Evolutionary conservation across 2,329 filamentous ascomycete genomes (phyloP).

Genomic region (Ophiobolus disseminans): DNA sequence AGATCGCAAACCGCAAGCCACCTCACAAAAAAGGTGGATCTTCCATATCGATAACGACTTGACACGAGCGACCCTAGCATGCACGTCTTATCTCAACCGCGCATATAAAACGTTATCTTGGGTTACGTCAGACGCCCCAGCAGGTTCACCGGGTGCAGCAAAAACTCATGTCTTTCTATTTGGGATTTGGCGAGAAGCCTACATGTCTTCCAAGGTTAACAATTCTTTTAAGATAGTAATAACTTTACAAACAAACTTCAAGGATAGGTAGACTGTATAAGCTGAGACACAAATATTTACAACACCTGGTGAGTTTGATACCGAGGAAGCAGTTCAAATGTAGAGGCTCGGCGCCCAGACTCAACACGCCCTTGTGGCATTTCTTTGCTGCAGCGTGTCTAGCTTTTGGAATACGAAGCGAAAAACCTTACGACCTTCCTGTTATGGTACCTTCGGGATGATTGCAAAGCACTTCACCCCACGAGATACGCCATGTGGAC

Average conservation of each 20-base stretch:
- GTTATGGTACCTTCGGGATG: constrained; percentile 5
- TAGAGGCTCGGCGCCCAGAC: constrained; percentile 32
- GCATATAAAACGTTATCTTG: constrained; percentile 26
- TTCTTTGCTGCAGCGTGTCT: constrained; percentile 9
- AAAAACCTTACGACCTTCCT: constrained; percentile 10
- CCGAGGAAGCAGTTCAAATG: constrained; percentile 16
- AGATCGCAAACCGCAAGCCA: constrained; percentile 10
- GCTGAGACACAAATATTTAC: too few species aligned
- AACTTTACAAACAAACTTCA: too few species aligned
- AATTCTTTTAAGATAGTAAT: too few species aligned
- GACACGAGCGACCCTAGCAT: constrained; percentile 6
- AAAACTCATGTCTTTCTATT: too few species aligned
- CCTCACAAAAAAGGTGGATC: constrained; percentile 15
- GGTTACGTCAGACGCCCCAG: constrained; percentile 26
- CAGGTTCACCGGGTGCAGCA: constrained; percentile 9
- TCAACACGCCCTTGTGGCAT: constrained; percentile 11
- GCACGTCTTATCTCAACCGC: constrained; percentile 21
- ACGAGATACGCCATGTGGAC: constrained; percentile 12
- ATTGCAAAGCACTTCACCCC: constrained; percentile 8
- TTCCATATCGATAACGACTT: constrained; percentile 17
- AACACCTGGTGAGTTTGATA: too few species aligned
- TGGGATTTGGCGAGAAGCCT: too few species aligned
- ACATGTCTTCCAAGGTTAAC: too few species aligned
- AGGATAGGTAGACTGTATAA: too few species aligned
- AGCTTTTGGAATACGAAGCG: constrained; percentile 4